Base-by-base conservation (phyloP, 139 green algal genomes). In the Yamagishiella unicocca region DNA sequence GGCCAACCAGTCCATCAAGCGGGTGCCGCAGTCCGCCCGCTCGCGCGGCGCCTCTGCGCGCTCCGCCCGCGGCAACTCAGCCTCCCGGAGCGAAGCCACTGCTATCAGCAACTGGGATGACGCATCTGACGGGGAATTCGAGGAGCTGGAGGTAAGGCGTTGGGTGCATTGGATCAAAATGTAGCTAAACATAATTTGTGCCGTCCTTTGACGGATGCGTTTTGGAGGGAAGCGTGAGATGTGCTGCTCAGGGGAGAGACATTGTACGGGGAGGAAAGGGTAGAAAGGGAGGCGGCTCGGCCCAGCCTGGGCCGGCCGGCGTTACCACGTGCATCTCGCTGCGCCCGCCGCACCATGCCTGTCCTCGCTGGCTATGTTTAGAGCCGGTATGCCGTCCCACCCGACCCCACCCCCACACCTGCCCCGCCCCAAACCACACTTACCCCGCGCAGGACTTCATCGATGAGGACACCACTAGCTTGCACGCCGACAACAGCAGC, bases 1-100 rank as follows among this genome's bases (percentile, higher is more conserved):
- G 77, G 77, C 77, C 55, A 84, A 84, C 37, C 77, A 74, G 77
- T 84, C 77, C 77, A 84, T 84, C 0, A 84, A 84, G 54, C 77
- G 77, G 6, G 54, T 84, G 38, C 77, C 77, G 4, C 55, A 55
- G 38, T 84, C 77, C 55, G 77, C 77, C 0, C 76, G 76, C 77
- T 73, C 77, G 5, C 35, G 77, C 3, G 38, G 4, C 55, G 24
- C 55, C 77, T 68, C 46, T 22, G 33, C 37, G 9, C 1, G 35
- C 21, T 25, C 7, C 10, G 35, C 76, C 2, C 76, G 76, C 4
- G 53, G 5, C 21, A 27, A 12, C 21, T 84, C 77, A 38, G 54
- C n/a, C 33, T 33, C 22, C 8, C 50, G 53, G 7, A 71, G 55
- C 53, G 75, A 31, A 35, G 75, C 53, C 1, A 33, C 46, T 6